Evolutionary conservation across 139 green algal genomes (phyloP), one percentile per base, ranked within the genome.

Genomic region (Micromonas pusilla): DNA sequence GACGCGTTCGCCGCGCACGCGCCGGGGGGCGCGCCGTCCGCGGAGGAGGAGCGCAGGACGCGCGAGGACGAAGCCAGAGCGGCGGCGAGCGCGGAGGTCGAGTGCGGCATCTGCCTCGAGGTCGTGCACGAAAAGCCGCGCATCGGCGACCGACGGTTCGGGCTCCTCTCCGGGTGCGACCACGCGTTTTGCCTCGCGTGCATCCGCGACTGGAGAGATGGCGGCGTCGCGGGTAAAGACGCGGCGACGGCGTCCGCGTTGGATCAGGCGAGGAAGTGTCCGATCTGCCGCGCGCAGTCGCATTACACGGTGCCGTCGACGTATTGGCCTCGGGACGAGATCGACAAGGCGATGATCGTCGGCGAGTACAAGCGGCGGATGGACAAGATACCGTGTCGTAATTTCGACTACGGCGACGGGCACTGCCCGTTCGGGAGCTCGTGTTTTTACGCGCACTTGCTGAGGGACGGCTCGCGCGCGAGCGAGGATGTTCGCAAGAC

Each of bases 391-490:
- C 73, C 85, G 57, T 86, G 82, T 66, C 30, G 54, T 19, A 32
- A 85, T 37, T 86, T 85, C 52, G 53, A 85, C 63, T 79, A 64
- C 20, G 81, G 81, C 39, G 81, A 86, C 20, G 82, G 82, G 36
- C 57, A 53, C 2, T 86, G 82, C 39, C 82, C 82, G 31, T 86
- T 86, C 34, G 79, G 82, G 30, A 85, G 65, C 32, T 73, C 30
- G 30, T 86, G 79, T 63, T 84, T 84, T 73, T 86, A 85, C 75
- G 64, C 36, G 73, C 77, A 83, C 39, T 23, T 4, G 19, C 60
- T 16, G 31, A 28, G 28, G 36, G 31, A 38, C 25, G 54, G 68
- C 5, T 26, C 66, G 38, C 0, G 28, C 20, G 68, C 60, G 25
- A 5, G 0, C 23, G 2, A 23, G 3, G 37, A 37, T 3, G 25